Evolutionary conservation across 768 basidiomycete genomes (phyloP).

Genomic region (Dacryopinax primogenitus): DNA sequence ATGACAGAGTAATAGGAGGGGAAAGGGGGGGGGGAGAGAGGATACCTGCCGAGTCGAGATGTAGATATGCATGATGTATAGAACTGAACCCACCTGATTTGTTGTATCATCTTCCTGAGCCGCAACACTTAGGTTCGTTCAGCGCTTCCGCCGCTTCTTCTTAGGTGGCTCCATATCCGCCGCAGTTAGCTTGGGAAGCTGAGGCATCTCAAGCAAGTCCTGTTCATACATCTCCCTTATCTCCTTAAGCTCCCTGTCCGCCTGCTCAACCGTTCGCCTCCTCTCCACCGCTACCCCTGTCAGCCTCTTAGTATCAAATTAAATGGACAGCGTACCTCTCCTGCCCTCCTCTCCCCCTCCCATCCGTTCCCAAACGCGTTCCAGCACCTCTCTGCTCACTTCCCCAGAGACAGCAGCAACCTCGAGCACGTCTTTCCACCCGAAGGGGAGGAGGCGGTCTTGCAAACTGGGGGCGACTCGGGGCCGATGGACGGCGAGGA

Average conservation of each 20-base stretch:
- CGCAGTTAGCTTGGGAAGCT: neutral
- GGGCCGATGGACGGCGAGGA: slow-evolving; percentile 43
- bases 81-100: too few relatives aligned
- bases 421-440: slow-evolving; percentile 6
- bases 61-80: neutral
- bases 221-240: neutral
- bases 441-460: neutral
- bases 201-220: neutral
- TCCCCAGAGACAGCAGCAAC: neutral
- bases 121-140: neutral
- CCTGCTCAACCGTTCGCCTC: neutral
- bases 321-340: neutral
- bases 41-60: neutral
- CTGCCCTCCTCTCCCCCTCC: neutral
- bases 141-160: neutral
- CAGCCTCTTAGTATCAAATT: neutral
- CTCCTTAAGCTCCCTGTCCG: neutral
- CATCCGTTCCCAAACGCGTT: neutral
- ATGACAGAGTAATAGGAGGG: neutral
- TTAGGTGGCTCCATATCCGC: neutral
- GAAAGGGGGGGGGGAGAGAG: neutral
- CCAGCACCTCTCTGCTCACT: neutral
- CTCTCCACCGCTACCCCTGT: neutral
- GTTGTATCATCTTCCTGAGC: too few relatives aligned
- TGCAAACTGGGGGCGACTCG: neutral